These are phyloP conservation scores for Mortierella sp. DNA, from an alignment of 371 early-diverging fungal species.

Conservation along the genomic window DNA sequence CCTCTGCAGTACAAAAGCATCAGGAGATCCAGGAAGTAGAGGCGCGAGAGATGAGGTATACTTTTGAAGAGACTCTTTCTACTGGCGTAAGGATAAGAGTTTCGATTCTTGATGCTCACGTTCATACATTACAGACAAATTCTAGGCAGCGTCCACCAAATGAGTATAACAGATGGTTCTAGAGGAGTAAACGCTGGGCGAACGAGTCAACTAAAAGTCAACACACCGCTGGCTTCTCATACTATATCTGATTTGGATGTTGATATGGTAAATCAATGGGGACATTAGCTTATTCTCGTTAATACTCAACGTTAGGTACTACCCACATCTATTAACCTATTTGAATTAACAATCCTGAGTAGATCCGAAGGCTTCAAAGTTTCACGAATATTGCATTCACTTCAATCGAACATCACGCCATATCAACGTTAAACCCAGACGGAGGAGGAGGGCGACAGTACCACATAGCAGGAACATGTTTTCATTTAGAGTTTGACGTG, in stretches of 20 bases:
- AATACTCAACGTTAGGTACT: no score
- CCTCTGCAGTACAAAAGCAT: constrained; percentile 29
- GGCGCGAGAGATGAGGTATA: constrained; percentile 52
- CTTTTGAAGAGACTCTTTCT: neutral
- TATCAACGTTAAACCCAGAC: constrained; percentile 22
- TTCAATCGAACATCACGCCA: constrained; percentile 23
- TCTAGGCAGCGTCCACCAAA: constrained; percentile 29
- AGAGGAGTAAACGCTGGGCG: neutral
- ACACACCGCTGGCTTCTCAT: constrained; percentile 18
- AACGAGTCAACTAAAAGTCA: neutral
- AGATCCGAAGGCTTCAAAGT: constrained; percentile 38
- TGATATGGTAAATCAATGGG: constrained; percentile 24
- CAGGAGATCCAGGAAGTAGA: constrained; percentile 34
- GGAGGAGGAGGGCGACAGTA: constrained; percentile 20
- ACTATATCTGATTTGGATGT: constrained; percentile 16
- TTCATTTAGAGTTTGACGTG: constrained; percentile 34
- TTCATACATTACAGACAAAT: neutral
- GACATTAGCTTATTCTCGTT: neutral
- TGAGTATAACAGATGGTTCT: constrained; percentile 13
- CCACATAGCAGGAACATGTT: constrained; percentile 32
- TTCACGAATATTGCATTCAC: constrained; percentile 46
- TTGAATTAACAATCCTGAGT: neutral
- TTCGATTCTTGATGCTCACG: neutral
- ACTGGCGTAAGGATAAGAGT: neutral
- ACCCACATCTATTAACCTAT: neutral